A percentile compares a stretch with the other conserved stretches of the same genome.
Evolutionary conservation across 2,329 filamentous ascomycete species (phyloP).

Genomic region (Alternaria ventricosa): DNA sequence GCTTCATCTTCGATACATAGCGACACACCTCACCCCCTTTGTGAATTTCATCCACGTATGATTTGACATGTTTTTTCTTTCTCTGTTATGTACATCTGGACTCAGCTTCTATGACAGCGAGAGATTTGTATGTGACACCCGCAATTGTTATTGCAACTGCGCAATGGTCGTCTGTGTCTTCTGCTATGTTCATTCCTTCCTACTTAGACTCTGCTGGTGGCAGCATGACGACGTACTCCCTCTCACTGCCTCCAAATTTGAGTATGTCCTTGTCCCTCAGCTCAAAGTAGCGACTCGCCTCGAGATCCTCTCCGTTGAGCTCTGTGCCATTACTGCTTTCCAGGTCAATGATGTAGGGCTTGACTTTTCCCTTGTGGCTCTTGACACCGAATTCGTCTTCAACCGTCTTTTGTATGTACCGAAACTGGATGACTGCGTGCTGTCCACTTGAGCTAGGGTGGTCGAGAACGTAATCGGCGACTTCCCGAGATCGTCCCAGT

Average conservation of each 20-base stretch:
- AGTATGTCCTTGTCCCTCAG: conserved; percentile 87
- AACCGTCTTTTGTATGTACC: conserved; percentile 80
- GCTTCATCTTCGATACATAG: not conserved
- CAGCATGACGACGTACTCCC: conserved; percentile 97
- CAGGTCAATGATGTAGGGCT: conserved; percentile 89
- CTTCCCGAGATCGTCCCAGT: conserved; percentile 77
- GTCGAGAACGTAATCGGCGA: conserved; percentile 84
- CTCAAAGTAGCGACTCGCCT: conserved; percentile 82
- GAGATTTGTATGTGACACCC: not conserved
- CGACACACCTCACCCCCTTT: not conserved
- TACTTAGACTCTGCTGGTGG: conserved; percentile 47
- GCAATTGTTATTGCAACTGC: not conserved
- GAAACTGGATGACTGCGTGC: conserved; percentile 93
- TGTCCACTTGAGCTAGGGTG: conserved; percentile 95
- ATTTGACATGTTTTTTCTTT: not conserved
- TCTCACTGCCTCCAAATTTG: conserved; percentile 83
- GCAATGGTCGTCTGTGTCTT: not conserved
- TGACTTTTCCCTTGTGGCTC: conserved; percentile 53
- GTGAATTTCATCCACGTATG: not conserved
- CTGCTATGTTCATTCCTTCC: not conserved
- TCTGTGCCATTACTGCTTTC: conserved; percentile 91
- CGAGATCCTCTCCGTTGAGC: conserved; percentile 77
- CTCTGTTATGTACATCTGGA: not conserved
- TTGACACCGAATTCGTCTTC: conserved; percentile 77
- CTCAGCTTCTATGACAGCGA: not conserved